Base-by-base conservation (phyloP, 192 early-diverging fungal species). In the Linderina pennispora region DNA sequence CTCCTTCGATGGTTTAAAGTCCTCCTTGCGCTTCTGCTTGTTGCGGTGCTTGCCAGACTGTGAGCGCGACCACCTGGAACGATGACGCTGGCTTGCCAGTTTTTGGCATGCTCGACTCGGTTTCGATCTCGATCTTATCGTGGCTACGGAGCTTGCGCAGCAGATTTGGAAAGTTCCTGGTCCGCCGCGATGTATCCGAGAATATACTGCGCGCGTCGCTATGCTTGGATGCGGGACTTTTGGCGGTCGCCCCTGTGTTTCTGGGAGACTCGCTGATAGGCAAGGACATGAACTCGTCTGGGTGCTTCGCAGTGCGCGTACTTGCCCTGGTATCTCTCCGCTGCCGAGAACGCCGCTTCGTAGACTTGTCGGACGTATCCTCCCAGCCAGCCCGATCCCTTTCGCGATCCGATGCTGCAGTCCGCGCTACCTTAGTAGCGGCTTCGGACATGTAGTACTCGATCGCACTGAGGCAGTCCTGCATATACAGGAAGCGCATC, bases 391-490 rank as follows among this genome's bases (percentile, higher is more conserved):
- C 28, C 28, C 6, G 28, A 31, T 31, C 6, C 28, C 28, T 31
- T 31, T 31, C 6, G 28, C 28, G 5, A 6, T 52, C 39, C 9
- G 61, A 48, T 3, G 54, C 53, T 0, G 90, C 55, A 25, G 88
- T 88, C 28, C 78, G 76, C 40, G 83, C 78, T n/a, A 91, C 83
- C 45, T 84, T 79, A 15, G 84, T 75, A 1, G 92, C 83, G n/a
- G 84, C 59, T 47, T 81, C 84, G 19, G 90, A 91, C 48, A 94
- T 75, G 51, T 86, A 93, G 69, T 92, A 92, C 37, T 74, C 69
- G 10, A 90, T 65, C 7, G 84, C 83, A 10, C 80, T 81, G 16
- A 80, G 45, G 16, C 84, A 80, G 31, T 78, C 74, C 38, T 87
- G 77, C 5, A 90, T 57, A 37, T 89, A 82, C 37, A 90, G 34